Percentiles rank a stretch among this genome's conserved stretches.
phyloP scores from a whole-genome alignment of 768 basidiomycete genomes.

The Pisolithus microcarpus region DNA sequence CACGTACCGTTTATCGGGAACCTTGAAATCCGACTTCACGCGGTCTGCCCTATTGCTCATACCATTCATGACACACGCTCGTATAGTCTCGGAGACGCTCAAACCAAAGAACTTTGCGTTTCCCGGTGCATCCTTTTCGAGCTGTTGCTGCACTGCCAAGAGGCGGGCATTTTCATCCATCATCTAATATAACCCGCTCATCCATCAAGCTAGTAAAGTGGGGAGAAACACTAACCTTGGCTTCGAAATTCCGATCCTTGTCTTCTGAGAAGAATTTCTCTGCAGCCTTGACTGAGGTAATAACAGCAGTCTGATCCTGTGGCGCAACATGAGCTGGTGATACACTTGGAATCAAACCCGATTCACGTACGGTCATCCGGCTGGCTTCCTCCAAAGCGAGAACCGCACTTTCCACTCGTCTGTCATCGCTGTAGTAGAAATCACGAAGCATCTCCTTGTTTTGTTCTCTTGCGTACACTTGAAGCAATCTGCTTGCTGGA shows the following conservation, averaged over 20 bases:
- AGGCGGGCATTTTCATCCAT: conserved; percentile 79
- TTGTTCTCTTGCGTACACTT: conserved; percentile 87
- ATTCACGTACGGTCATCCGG: conserved; percentile 46
- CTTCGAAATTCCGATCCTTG: conserved; percentile 85
- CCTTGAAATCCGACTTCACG: conserved; percentile 82
- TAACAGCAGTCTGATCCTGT: conserved; percentile 68
- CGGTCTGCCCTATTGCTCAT: conserved; percentile 87
- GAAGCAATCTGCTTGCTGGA: conserved; percentile 71
- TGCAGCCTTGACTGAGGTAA: conserved; percentile 69
- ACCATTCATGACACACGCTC: conserved; percentile 66
- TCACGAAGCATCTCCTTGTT: conserved; percentile 89
- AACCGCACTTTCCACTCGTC: conserved; percentile 89
- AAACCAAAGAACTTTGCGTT: conserved; percentile 76
- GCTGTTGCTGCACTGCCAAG: conserved; percentile 74
- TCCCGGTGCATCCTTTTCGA: conserved; percentile 79
- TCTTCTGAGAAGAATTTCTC: conserved; percentile 95
- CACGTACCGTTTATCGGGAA: conserved; percentile 85
- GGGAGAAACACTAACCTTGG: conserved; percentile 50
- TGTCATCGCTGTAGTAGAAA: conserved; percentile 97
- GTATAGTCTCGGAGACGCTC: conserved; percentile 84
- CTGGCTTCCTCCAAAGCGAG: conserved; percentile 79
- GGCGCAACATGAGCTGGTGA: conserved; percentile 1
- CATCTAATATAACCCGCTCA: conserved; percentile 49
- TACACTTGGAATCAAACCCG: not conserved
- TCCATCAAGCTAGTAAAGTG: not conserved